Evolutionary conservation across 768 basidiomycete species (phyloP), one percentile per base, ranked within the genome.

Genomic region (Pholiota microspora): DNA sequence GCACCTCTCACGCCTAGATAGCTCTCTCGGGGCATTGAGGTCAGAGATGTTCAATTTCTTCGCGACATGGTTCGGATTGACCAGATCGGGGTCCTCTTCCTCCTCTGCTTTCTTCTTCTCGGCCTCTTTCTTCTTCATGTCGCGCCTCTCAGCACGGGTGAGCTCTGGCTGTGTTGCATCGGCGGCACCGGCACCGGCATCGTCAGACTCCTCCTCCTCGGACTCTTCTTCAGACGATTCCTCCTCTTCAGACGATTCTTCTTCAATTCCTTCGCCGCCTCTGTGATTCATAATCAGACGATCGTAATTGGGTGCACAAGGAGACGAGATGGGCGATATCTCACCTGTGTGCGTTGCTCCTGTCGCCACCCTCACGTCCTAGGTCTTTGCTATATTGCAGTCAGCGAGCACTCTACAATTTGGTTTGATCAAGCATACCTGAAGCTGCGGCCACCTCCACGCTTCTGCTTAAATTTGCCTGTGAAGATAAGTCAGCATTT

Each of bases 361-460:
- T 59, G 24, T 66, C 64, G 13, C 60, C 65, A 12, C 72, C 73
- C 62, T 88, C 84, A 7, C 85, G 74, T 5, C 64, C 73, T 71
- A 89, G 76, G 61, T 86, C 71, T 66, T 81, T 81, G 66, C 86
- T 89, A 60, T 24, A 36, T 13, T 42, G 8, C n/a, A 10, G 34
- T 54, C 9, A 60, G 34, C 46, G 32, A 61, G 29, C n/a, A 31
- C n/a, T 42, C 40, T 62, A 45, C 12, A 46, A 49, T 24, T 50
- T 52, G 15, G 36, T 38, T 45, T 49, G 54, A 29, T 45, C 25
- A 50, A 35, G 23, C 46, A 52, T 64, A 88, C 84, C 90, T 90
- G 71, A 94, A 95, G 67, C 75, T 85, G 57, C 93, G 82, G 49
- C 93, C 93, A 32, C 93, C 93, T 61, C 93, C 93, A 49, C 93